A percentile compares a stretch with the other conserved stretches of the same genome.
These are phyloP conservation scores for Xylariaceae sp. DNA, from an alignment of 2,329 filamentous ascomycete species.

Conservation along the genomic window DNA sequence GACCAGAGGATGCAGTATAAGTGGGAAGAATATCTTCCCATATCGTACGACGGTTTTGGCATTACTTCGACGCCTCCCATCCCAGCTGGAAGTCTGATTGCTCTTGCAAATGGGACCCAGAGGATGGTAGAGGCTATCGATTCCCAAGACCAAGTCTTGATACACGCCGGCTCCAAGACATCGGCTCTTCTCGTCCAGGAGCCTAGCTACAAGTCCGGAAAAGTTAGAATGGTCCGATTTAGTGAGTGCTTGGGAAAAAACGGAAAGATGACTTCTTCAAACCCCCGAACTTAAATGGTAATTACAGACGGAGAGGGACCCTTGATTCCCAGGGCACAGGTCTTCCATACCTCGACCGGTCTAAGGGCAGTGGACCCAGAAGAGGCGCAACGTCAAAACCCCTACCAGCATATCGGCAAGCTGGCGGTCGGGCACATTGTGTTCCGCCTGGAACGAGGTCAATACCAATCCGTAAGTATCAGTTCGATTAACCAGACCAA, in stretches of 20 bases:
- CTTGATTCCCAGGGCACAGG: background rate
- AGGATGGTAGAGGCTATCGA: background rate
- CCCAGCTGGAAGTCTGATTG: background rate
- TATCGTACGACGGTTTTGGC: background rate
- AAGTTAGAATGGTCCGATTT: background rate
- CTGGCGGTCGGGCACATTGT: background rate
- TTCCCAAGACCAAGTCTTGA: background rate
- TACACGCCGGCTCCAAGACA: background rate
- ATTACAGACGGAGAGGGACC: background rate
- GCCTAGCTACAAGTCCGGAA: background rate
- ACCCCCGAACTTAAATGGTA: background rate
- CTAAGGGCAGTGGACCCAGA: background rate
- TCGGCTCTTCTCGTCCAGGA: background rate
- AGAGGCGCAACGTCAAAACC: background rate
- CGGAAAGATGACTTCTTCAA: background rate
- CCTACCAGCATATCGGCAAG: background rate
- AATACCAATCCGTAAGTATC: background rate
- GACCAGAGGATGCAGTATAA: background rate
- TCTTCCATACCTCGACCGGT: background rate
- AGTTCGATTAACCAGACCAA: background rate
- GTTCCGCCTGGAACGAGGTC: background rate
- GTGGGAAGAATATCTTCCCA: background rate
- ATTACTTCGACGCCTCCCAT: background rate
- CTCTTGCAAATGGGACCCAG: background rate
- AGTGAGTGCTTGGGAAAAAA: background rate